phyloP scores from a whole-genome alignment of 208 protist species.

The Crithidia thermophila region DNA sequence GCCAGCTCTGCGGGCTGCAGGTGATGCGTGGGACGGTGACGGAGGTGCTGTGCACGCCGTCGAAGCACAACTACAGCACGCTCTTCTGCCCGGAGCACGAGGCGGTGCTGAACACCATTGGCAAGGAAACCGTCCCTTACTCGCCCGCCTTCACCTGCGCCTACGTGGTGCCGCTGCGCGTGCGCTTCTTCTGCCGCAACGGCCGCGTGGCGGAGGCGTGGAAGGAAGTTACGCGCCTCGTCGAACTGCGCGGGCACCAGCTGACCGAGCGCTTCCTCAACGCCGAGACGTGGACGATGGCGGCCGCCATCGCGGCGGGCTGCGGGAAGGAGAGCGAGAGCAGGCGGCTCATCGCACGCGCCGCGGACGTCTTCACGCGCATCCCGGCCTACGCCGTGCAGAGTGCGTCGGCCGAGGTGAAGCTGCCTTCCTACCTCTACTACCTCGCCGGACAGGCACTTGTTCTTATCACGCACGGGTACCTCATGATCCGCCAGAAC shows the following conservation, averaged over 20 bases:
- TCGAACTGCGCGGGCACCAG: constrained; percentile 11
- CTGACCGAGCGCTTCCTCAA: constrained; percentile 25
- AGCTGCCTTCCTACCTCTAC: constrained; percentile 26
- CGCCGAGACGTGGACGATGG: constrained; percentile 27
- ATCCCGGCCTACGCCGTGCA: constrained; percentile 32
- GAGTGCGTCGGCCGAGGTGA: not conserved
- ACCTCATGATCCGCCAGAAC: constrained; percentile 20
- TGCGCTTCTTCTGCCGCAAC: constrained; percentile 22
- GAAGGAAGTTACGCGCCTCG: constrained; percentile 17
- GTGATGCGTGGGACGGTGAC: constrained; percentile 39
- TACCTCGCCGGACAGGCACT: constrained; percentile 25
- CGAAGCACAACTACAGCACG: constrained; percentile 44
- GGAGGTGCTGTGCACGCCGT: constrained; percentile 35
- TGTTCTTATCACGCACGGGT: constrained; percentile 20
- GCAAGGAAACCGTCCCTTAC: constrained; percentile 1
- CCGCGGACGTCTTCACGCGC: constrained; percentile 25
- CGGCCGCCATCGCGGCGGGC: constrained; percentile 26
- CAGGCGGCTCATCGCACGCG: constrained; percentile 24
- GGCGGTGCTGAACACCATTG: constrained; percentile 17
- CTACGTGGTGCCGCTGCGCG: constrained; percentile 28
- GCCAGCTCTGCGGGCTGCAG: constrained; percentile 44
- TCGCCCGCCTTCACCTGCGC: constrained; percentile 13
- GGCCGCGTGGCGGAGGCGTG: constrained; percentile 24
- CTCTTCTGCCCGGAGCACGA: constrained; percentile 25
- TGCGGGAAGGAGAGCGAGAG: constrained; percentile 5